A percentile compares a stretch with the other conserved stretches of the same genome.
Conservation (phyloP, 2,329 filamentous ascomycete genomes). For the Penicillium concentricum region DNA sequence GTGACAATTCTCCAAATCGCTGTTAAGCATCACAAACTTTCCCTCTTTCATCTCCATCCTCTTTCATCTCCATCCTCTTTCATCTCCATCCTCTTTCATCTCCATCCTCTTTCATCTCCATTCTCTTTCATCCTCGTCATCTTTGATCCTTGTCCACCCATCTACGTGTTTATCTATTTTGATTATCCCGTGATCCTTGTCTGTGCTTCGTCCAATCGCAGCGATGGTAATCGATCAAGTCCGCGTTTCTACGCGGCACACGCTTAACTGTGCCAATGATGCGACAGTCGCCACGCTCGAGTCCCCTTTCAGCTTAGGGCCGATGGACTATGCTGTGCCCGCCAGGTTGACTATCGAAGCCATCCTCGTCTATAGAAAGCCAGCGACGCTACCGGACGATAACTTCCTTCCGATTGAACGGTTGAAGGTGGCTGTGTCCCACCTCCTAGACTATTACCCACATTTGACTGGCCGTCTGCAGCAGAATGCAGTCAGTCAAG, state of each 20-base stretch:
- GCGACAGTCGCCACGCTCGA: neutral
- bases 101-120: no score
- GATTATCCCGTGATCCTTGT: neutral
- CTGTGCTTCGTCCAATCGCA: neutral
- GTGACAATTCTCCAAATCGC: no score
- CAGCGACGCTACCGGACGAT: neutral
- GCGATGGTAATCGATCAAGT: neutral
- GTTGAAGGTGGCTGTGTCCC: neutral
- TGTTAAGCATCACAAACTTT: no score
- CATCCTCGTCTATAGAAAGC: neutral
- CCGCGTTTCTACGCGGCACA: conserved; percentile 1
- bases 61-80: neutral
- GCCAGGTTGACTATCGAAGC: neutral
- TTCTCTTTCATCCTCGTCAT: neutral
- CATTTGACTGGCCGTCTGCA: conserved; percentile 7
- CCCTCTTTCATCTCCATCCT: neutral
- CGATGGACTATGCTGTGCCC: neutral
- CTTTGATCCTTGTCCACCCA: neutral
- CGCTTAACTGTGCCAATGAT: conserved; percentile 3
- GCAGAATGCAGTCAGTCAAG: neutral
- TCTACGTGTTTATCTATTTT: neutral
- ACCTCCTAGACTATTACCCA: conserved; percentile 5
- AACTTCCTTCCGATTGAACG: neutral
- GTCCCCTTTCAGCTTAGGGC: neutral
- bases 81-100: no score